These are phyloP conservation scores for Floccularia luteovirens DNA, from an alignment of 768 basidiomycete species.

Conservation along the genomic window DNA sequence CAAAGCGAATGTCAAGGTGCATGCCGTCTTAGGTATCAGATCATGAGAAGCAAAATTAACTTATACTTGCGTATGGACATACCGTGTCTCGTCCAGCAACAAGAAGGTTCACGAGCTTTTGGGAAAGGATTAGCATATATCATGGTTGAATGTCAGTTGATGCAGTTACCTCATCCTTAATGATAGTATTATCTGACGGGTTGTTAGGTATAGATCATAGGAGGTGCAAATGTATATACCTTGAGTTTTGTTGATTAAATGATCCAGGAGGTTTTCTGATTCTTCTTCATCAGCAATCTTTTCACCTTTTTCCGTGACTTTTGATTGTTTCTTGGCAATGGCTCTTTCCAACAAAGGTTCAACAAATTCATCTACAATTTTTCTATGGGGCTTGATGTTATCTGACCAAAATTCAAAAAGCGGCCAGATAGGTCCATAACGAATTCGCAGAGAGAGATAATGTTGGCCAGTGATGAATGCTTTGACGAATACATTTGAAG, in stretches of 20 bases:
- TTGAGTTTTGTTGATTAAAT: constrained; percentile 44
- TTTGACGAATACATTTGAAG: constrained; percentile 8
- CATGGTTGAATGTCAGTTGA: too few relatives aligned
- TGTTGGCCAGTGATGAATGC: constrained; percentile 7
- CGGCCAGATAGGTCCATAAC: constrained; percentile 29
- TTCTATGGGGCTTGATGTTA: constrained; percentile 5
- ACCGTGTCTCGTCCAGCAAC: constrained; percentile 54
- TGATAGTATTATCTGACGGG: constrained; percentile 15
- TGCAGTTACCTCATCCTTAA: constrained; percentile 34
- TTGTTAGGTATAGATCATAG: constrained; percentile 1
- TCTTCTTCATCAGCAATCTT: constrained; percentile 17
- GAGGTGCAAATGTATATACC: constrained; percentile 19
- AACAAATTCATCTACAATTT: constrained; percentile 8
- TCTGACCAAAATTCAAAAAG: constrained; percentile 10
- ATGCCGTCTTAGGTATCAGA: constrained; percentile 35
- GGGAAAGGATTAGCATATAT: constrained; percentile 1
- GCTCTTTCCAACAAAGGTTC: constrained; percentile 11
- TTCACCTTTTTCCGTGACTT: constrained; percentile 6
- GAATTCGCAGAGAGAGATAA: not conserved
- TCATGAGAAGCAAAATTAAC: not conserved
- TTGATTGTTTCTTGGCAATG: constrained; percentile 4
- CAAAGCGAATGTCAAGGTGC: constrained; percentile 29
- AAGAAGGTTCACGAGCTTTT: constrained; percentile 37
- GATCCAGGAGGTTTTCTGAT: constrained; percentile 35
- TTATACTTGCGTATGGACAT: constrained; percentile 6